phyloP scores from a whole-genome alignment of 768 basidiomycete genomes.

The Megacollybia marginata region DNA sequence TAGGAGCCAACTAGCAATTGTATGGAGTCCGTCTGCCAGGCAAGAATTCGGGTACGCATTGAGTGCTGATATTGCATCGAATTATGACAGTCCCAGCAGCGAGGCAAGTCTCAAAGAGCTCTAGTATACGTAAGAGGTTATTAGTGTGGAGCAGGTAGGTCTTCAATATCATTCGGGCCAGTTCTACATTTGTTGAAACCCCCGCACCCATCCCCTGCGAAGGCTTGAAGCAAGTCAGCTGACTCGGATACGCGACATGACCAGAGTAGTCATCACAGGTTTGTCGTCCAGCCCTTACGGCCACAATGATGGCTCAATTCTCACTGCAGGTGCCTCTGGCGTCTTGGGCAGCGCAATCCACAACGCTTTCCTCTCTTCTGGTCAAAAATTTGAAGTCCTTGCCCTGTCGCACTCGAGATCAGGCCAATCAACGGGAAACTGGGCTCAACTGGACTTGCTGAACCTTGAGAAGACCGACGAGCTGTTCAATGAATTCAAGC shows the following conservation, averaged over 20 bases:
- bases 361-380: conserved; percentile 46
- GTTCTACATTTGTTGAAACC: too few species aligned
- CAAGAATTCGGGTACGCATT: too few species aligned
- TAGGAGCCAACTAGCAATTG: too few species aligned
- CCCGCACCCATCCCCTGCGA: neutral
- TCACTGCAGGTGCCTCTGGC: conserved; percentile 75
- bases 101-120: too few species aligned
- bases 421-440: conserved; percentile 21
- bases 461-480: conserved; percentile 44
- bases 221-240: neutral
- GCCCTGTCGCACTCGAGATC: conserved; percentile 71
- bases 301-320: neutral
- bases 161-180: too few species aligned
- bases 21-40: too few species aligned
- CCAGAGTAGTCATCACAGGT: conserved; percentile 58
- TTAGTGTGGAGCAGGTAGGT: too few species aligned
- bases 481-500: conserved; percentile 50
- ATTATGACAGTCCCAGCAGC: too few species aligned
- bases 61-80: too few species aligned
- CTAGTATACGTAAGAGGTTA: too few species aligned
- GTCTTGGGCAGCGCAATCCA: conserved; percentile 80
- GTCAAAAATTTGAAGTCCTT: conserved; percentile 38
- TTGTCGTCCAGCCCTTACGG: conserved; percentile 6
- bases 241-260: conserved; percentile 14
- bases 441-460: conserved; percentile 60